Base-by-base conservation (phyloP, 164 flowering plant species). In the Cinnamomum micranthum region DNA sequence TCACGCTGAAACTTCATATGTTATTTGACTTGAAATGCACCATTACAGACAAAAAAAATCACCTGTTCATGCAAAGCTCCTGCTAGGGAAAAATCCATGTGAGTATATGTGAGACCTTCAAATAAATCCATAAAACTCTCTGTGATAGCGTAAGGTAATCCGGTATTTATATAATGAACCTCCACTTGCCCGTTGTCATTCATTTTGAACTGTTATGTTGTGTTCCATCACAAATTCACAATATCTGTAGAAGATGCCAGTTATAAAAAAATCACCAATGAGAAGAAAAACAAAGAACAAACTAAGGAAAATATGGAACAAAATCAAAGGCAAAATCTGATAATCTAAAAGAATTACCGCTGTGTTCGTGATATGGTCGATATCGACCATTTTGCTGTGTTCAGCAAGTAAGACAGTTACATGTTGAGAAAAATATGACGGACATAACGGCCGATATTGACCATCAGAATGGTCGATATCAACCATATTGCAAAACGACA, bases 121-220 rank as follows among this genome's bases (percentile, higher is more conserved):
- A 91, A 92, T 76, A 91, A 87, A 73, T 86, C 86, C 91, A 89
- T 87, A 68, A 87, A 91, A 83, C 91, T 88, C 51, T 87, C 94
- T 2, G 90, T 84, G 10, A 69, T 67, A 19, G 88, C 80, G 79
- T 92, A 91, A 66, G 94, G 90, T 78, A 82, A 89, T 22, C 92
- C 94, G 23, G 88, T 81, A 76, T 91, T 79, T 76, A 88, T 85
- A 81, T 92, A 90, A 82, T 90, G 94, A 76, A 87, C 80, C 84
- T 87, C 95, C 85, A 88, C 81, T 73, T 83, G 91, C 50, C 87
- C 75, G 70, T 81, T 75, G 14, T 78, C 83, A 50, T 82, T 85
- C 91, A 91, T 91, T 59, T 80, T 19, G 70, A 74, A 63, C 59
- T 66, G 28, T 62, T 35, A 25, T 25, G 27, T 25, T 25, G 74